Conservation (phyloP, 2,329 filamentous ascomycete species). For the Cercospora sesami region DNA sequence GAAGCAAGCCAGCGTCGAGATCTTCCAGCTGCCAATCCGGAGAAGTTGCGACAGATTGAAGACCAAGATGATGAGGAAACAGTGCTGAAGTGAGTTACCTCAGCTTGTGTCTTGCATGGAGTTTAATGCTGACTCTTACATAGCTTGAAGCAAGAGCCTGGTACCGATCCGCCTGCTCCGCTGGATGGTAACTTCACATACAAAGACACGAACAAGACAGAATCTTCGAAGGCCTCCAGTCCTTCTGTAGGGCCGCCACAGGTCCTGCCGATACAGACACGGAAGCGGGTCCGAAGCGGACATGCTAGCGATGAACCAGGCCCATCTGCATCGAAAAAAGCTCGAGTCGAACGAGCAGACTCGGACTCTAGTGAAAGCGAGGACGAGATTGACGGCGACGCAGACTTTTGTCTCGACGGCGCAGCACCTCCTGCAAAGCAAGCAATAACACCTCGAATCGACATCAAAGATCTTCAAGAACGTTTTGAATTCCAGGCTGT, state of each 20-base stretch:
- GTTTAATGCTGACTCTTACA: not conserved
- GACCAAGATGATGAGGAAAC: conserved; percentile 27
- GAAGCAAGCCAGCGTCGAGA: conserved; percentile 5
- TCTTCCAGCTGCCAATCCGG: conserved; percentile 11
- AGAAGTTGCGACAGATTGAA: conserved; percentile 16
- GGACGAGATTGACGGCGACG: conserved; percentile 8
- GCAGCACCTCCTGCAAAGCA: conserved; percentile 1
- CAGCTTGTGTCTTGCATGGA: not conserved
- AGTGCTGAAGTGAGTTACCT: conserved; percentile 2
- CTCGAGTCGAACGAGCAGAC: not conserved
- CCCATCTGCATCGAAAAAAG: not conserved
- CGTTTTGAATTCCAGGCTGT: conserved; percentile 30
- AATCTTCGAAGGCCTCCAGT: not conserved
- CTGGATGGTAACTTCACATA: not conserved
- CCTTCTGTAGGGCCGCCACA: not conserved
- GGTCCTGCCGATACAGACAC: not conserved
- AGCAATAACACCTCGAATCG: not conserved
- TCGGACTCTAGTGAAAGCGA: conserved; percentile 1
- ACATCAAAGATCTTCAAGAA: conserved; percentile 17
- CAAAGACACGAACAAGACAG: not conserved
- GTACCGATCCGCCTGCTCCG: not conserved
- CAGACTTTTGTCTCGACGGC: conserved; percentile 6
- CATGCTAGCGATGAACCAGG: not conserved
- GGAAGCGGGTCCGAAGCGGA: not conserved
- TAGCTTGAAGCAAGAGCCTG: conserved; percentile 11